Evolutionary conservation across 768 basidiomycete genomes (phyloP).

Genomic region (Pleurotus giganteus): DNA sequence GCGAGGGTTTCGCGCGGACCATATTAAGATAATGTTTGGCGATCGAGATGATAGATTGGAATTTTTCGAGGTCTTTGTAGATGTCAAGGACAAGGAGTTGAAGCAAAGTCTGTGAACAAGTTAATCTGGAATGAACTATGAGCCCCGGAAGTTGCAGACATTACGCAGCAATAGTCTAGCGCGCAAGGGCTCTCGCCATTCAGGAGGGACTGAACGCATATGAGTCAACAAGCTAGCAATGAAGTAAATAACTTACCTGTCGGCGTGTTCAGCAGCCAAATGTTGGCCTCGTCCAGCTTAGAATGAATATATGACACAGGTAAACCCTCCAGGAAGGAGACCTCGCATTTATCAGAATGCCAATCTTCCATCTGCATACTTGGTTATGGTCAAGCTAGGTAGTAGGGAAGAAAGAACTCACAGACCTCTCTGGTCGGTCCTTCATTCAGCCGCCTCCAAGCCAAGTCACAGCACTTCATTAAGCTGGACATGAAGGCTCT

Average conservation of each 20-base stretch:
- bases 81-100: constrained; percentile 46
- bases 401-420: constrained; percentile 12
- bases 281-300: constrained; percentile 56
- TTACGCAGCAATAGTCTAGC: constrained; percentile 58
- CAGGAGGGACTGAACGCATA: constrained; percentile 35
- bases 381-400: constrained; percentile 11
- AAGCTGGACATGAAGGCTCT: constrained; percentile 64
- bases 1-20: constrained; percentile 35
- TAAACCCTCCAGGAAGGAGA: constrained; percentile 67
- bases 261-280: constrained; percentile 52
- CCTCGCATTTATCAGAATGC: constrained; percentile 86
- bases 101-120: constrained; percentile 38
- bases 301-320: constrained; percentile 51
- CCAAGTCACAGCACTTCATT: constrained; percentile 78
- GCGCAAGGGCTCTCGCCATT: constrained; percentile 50
- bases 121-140: constrained; percentile 13
- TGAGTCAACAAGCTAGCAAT: neutral
- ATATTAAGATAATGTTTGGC: constrained; percentile 40
- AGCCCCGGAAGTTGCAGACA: constrained; percentile 30
- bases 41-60: constrained; percentile 33
- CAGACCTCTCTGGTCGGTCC: constrained; percentile 77
- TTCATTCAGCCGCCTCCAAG: constrained; percentile 79
- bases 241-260: constrained; percentile 32
- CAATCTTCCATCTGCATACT: constrained; percentile 73
- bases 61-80: constrained; percentile 32